A percentile compares a stretch with the other conserved stretches of the same genome.
Evolutionary conservation across 345 rosid genomes (phyloP).

Genomic region (Rhodamnia rubescens): DNA sequence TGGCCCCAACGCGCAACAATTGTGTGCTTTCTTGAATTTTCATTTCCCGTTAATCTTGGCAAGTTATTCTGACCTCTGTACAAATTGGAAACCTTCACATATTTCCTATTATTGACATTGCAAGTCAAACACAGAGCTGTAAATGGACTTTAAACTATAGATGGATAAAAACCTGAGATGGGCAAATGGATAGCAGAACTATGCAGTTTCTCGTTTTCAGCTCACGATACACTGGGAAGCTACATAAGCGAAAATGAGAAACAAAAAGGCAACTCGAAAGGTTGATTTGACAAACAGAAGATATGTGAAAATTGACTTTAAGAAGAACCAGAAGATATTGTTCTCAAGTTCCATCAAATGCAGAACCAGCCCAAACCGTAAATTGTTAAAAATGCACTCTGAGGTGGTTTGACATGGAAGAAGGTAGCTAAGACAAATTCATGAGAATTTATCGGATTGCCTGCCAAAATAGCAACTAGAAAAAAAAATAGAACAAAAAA

Average conservation of each 20-base stretch:
- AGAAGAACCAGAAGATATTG: neutral
- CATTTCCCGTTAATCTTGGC: conserved; percentile 87
- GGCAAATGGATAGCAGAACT: conserved; percentile 58
- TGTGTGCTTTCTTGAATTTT: conserved; percentile 91
- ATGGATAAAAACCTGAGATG: conserved; percentile 48
- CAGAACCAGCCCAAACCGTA: neutral
- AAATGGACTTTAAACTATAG: neutral
- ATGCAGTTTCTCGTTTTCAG: conserved; percentile 70
- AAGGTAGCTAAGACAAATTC: neutral
- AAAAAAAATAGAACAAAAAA: neutral
- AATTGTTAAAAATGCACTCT: neutral
- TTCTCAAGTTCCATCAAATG: neutral
- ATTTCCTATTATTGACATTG: conserved; percentile 7
- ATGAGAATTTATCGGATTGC: neutral
- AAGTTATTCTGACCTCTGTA: conserved; percentile 42
- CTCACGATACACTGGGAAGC: conserved; percentile 75
- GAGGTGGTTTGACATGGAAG: neutral
- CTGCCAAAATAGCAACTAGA: neutral
- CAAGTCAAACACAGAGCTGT: neutral
- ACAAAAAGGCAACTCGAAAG: neutral
- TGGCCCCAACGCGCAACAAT: conserved; percentile 78
- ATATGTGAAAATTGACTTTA: neutral
- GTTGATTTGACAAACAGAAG: neutral
- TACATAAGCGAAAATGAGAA: conserved; percentile 3
- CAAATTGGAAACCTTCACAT: conserved; percentile 73